Evolutionary conservation across 768 basidiomycete genomes (phyloP).

Genomic region (Amanita inopinata): DNA sequence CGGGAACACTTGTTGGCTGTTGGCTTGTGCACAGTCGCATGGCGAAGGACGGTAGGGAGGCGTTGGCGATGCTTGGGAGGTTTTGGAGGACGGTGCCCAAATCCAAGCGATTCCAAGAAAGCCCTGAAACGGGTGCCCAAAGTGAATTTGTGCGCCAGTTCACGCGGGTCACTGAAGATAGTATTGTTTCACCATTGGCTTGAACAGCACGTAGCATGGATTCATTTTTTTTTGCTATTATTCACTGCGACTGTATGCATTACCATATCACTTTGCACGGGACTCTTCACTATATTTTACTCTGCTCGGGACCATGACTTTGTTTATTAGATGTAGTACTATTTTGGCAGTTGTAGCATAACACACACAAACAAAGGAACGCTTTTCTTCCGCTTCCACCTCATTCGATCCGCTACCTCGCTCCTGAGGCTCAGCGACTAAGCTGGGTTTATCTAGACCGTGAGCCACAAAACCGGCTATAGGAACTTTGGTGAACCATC

Average conservation of each 20-base stretch:
- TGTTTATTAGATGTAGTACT: too few relatives aligned
- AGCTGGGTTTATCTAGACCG: too few relatives aligned
- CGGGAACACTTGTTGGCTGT: conserved; percentile 55
- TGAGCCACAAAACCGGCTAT: too few relatives aligned
- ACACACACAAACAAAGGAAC: background rate
- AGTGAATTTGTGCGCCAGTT: conserved; percentile 67
- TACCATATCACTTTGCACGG: background rate
- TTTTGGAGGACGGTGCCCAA: conserved; percentile 76
- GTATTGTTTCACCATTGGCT: background rate
- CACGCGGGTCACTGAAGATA: conserved; percentile 11
- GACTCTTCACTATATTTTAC: background rate
- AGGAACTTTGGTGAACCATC: too few relatives aligned
- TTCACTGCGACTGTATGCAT: background rate
- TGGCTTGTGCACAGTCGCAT: conserved; percentile 65
- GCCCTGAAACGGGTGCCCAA: conserved; percentile 74
- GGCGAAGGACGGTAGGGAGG: conserved; percentile 55
- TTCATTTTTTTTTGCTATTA: background rate
- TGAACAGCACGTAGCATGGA: background rate
- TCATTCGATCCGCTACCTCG: background rate
- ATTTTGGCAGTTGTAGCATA: conserved; percentile 7
- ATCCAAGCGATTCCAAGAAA: conserved; percentile 63
- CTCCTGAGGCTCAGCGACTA: too few relatives aligned
- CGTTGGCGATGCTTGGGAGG: conserved; percentile 50
- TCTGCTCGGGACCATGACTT: background rate
- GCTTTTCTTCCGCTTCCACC: background rate